phyloP scores from a whole-genome alignment of 2,329 filamentous ascomycete genomes.

The Bipolaris cookei region DNA sequence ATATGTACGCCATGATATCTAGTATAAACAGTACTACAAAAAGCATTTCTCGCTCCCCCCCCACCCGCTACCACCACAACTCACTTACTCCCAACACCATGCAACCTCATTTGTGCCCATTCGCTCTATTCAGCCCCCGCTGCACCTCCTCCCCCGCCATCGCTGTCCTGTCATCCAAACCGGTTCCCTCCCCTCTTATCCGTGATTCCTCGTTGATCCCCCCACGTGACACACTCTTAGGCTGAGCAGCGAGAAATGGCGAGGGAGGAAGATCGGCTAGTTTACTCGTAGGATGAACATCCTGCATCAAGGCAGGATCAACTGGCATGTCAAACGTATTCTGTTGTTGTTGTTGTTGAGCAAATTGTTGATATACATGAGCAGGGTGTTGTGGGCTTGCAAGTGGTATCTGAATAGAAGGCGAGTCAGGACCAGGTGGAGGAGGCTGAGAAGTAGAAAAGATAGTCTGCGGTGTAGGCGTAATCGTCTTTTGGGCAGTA shows the following conservation, averaged over 20 bases:
- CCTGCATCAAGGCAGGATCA: conserved; percentile 66
- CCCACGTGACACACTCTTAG: conserved; percentile 15
- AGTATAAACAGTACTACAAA: background rate
- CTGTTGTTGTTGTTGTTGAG: conserved; percentile 46
- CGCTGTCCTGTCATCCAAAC: conserved; percentile 19
- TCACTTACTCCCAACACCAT: too few species aligned
- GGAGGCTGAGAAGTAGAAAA: conserved; percentile 15
- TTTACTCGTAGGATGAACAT: conserved; percentile 19
- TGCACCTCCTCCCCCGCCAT: conserved; percentile 35
- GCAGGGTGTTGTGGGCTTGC: conserved; percentile 39
- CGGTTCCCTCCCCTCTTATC: conserved; percentile 8
- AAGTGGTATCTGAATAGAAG: conserved; percentile 36
- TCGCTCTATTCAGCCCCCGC: conserved; percentile 27
- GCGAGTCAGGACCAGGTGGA: conserved; percentile 26
- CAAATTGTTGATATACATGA: conserved; percentile 31
- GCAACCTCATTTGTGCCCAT: conserved; percentile 3
- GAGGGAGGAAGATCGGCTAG: conserved; percentile 44
- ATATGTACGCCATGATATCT: background rate
- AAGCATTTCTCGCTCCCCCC: background rate
- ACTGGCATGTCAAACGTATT: conserved; percentile 59
- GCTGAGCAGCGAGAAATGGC: conserved; percentile 41
- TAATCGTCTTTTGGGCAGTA: conserved; percentile 12
- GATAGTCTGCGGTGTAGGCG: conserved; percentile 20
- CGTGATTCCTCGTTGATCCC: conserved; percentile 17
- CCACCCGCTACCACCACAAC: background rate